Conservation (phyloP, 306 rosid species). For the Lablab purpureus region DNA sequence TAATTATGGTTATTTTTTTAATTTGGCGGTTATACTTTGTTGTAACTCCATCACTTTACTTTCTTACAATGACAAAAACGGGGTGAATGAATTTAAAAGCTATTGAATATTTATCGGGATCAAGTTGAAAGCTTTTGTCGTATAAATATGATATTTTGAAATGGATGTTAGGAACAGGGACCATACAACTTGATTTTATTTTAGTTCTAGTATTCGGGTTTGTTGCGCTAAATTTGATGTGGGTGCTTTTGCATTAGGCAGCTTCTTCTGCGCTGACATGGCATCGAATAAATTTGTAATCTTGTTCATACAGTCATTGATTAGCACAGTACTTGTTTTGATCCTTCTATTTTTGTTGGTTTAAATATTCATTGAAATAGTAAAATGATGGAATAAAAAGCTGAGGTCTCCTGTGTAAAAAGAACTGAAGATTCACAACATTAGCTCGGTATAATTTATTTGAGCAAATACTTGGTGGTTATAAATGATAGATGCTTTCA, state of each 20-base stretch:
- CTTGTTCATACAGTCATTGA: background rate
- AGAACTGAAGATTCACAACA: slow-evolving; percentile 9
- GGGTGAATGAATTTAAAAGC: background rate
- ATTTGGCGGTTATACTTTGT: background rate
- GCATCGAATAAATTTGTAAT: background rate
- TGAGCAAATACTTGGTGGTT: background rate
- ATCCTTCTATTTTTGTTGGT: background rate
- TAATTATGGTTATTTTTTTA: background rate
- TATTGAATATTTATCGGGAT: background rate
- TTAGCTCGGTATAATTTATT: background rate
- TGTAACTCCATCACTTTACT: background rate
- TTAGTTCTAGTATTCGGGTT: slow-evolving; percentile 28
- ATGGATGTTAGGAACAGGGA: background rate
- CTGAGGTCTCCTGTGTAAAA: slow-evolving; percentile 23
- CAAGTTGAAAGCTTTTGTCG: background rate
- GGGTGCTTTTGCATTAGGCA: background rate
- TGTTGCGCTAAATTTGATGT: slow-evolving; percentile 23
- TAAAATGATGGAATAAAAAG: background rate
- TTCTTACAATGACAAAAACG: background rate
- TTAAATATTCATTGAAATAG: background rate
- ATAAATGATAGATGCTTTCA: slow-evolving; percentile 30
- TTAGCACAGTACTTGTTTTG: too few relatives aligned
- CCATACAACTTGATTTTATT: background rate
- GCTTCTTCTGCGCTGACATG: slow-evolving; percentile 17
- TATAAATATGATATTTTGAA: background rate